Conservation (phyloP, 2,329 filamentous ascomycete genomes). For the Beauveria sp. region DNA sequence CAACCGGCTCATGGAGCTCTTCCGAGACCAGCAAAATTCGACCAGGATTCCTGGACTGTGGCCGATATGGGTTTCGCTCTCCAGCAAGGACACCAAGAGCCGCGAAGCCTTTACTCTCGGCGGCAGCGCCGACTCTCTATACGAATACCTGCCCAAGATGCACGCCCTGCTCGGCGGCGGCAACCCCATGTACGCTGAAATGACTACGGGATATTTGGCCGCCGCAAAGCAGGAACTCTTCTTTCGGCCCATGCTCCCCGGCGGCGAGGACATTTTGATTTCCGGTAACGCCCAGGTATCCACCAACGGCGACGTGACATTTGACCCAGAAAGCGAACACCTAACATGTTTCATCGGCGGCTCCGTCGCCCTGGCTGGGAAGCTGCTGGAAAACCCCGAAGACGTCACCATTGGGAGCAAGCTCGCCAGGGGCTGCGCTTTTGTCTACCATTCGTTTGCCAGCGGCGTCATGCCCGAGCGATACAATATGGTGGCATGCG, state of each 20-base stretch:
- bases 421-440: slow-evolving; percentile 45
- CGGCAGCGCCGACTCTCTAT: slow-evolving; percentile 34
- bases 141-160: slow-evolving; percentile 35
- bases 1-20: slow-evolving; percentile 57
- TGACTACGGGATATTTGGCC: slow-evolving; percentile 47
- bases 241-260: slow-evolving; percentile 52
- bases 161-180: slow-evolving; percentile 50
- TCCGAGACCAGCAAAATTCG: slow-evolving; percentile 56
- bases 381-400: slow-evolving; percentile 31
- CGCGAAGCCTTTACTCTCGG: slow-evolving; percentile 28
- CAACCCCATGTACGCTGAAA: slow-evolving; percentile 42
- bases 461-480: slow-evolving; percentile 47
- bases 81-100: slow-evolving; percentile 34
- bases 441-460: slow-evolving; percentile 39
- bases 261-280: slow-evolving; percentile 46
- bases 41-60: slow-evolving; percentile 67
- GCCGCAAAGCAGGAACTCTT: slow-evolving; percentile 48
- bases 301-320: slow-evolving; percentile 14
- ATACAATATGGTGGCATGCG: slow-evolving; percentile 35
- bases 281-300: slow-evolving; percentile 31
- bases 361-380: slow-evolving; percentile 41
- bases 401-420: slow-evolving; percentile 37
- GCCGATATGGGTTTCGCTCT: slow-evolving; percentile 57
- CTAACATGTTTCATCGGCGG: slow-evolving; percentile 46
- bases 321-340: slow-evolving; percentile 33